Base-by-base conservation (phyloP, 257 asterid genomes). In the Rhazya stricta region DNA sequence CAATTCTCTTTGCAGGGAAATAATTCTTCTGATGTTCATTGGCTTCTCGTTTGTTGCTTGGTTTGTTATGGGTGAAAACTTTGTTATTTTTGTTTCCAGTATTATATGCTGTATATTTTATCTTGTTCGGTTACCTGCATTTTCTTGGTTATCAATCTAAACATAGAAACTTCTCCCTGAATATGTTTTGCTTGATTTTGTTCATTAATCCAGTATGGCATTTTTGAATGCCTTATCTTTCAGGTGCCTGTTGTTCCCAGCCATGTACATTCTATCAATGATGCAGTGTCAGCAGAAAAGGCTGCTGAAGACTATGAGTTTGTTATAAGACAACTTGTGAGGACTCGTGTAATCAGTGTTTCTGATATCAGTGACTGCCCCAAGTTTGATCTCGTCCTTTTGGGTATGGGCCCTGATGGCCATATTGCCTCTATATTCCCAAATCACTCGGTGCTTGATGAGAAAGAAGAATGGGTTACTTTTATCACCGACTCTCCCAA, bases 271-370 rank as follows among this genome's bases (percentile, higher is more conserved):
- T 82, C 98, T 25, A 90, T 94, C 82, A 90, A 94, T 56, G 97
- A 90, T 86, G 39, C 92, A 0, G 89, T 86, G 62, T 80, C 97
- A 9, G 97, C 97, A 36, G 97, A 91, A 73, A 88, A 90, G 73
- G 97, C 98, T 8, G 96, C 98, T 0, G 91, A 88, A 83, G 96
- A 87, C 66, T 94, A 94, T 13, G 97, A 89, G 79, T 91, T 90
- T 79, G 87, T 88, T 75, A 89, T 91, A 81, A 71, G 97, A 66
- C 98, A 91, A 81, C 96, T 88, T 0, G 97, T 91, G 66, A 88
- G 83, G 89, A 87, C 95, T 29, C 96, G 97, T 8, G 82, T 89
- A 71, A 82, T 94, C 80, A 79, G 83, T 3, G 89, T 75, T 5
- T 89, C 89, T 16, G 88, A 80, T 30, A 73, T 82, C 45, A 81